Evolutionary conservation across 2,329 filamentous ascomycete genomes (phyloP).

Genomic region (Microsporum canis): DNA sequence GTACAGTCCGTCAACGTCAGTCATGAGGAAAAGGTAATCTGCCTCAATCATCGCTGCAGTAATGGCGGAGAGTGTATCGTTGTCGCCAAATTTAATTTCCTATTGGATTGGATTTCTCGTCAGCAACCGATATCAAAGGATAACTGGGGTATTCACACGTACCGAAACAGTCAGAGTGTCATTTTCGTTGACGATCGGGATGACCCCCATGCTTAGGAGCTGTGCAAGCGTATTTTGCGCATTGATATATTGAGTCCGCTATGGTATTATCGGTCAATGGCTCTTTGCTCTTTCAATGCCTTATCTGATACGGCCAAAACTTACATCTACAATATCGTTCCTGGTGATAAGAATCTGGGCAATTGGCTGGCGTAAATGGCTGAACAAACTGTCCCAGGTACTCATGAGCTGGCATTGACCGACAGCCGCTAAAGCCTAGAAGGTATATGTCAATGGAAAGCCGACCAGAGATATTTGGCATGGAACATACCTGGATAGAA

Average conservation of each 20-base stretch:
- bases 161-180: conserved; percentile 84
- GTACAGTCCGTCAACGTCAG: conserved; percentile 94
- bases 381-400: conserved; percentile 89
- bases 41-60: conserved; percentile 96
- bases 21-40: conserved; percentile 96
- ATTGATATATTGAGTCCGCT: conserved; percentile 89
- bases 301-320: conserved; percentile 18
- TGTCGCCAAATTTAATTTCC: conserved; percentile 99
- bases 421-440: conserved; percentile 76
- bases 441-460: not conserved
- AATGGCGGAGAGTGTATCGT: conserved; percentile 92
- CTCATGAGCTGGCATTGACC: conserved; percentile 92
- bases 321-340: conserved; percentile 89
- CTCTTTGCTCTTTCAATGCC: not conserved
- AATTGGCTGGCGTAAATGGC: conserved; percentile 75
- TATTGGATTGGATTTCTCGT: conserved; percentile 13
- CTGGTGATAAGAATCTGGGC: conserved; percentile 89
- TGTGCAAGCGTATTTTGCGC: conserved; percentile 91
- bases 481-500: conserved; percentile 58
- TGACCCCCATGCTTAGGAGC: conserved; percentile 85
- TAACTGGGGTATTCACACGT: conserved; percentile 14
- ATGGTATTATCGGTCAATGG: conserved; percentile 14
- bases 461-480: not conserved
- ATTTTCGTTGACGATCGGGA: conserved; percentile 98
- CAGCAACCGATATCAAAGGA: not conserved